Evolutionary conservation across 805 yeast genomes (phyloP).

Genomic region (Saccharomycopsis sp.): DNA sequence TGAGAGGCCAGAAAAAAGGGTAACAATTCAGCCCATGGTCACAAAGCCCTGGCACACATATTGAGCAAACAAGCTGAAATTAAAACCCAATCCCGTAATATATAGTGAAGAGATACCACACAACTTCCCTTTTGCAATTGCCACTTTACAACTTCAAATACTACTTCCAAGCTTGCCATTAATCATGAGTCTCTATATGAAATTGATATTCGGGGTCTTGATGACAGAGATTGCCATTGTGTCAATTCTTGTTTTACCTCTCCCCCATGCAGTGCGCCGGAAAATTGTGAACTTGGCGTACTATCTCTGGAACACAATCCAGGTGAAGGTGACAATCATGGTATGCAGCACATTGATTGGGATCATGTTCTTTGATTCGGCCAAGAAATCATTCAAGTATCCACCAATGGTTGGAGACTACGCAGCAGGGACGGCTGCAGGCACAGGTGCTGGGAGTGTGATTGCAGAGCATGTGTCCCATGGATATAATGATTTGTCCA

Average conservation of each 20-base stretch:
- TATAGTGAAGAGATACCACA: too few relatives aligned
- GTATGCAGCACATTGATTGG: constrained; percentile 37
- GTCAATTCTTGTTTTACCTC: constrained; percentile 43
- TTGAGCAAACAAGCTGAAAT: too few relatives aligned
- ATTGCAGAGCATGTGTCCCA: constrained; percentile 15
- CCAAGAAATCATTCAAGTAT: constrained; percentile 33
- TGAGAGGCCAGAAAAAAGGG: neutral
- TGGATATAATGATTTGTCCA: constrained; percentile 26
- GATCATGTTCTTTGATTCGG: constrained; percentile 46
- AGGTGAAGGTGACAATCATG: constrained; percentile 36
- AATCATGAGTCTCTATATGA: too few relatives aligned
- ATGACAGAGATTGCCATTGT: constrained; percentile 44
- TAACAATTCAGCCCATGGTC: too few relatives aligned
- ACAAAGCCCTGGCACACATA: too few relatives aligned
- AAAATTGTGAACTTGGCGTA: constrained; percentile 33
- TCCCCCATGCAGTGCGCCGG: constrained; percentile 41
- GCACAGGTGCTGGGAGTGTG: constrained; percentile 20
- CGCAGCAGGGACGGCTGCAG: constrained; percentile 2
- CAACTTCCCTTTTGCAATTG: too few relatives aligned
- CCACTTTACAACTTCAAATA: too few relatives aligned
- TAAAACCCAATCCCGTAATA: too few relatives aligned
- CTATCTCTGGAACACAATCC: constrained; percentile 29
- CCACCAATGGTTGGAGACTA: constrained; percentile 26
- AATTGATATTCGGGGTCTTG: constrained; percentile 39
- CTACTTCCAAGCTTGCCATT: too few relatives aligned